Percentiles rank a stretch among this genome's conserved stretches.
These are phyloP conservation scores for Camellia sinensis DNA, from an alignment of 148 eudicot genomes.

Conservation along the genomic window DNA sequence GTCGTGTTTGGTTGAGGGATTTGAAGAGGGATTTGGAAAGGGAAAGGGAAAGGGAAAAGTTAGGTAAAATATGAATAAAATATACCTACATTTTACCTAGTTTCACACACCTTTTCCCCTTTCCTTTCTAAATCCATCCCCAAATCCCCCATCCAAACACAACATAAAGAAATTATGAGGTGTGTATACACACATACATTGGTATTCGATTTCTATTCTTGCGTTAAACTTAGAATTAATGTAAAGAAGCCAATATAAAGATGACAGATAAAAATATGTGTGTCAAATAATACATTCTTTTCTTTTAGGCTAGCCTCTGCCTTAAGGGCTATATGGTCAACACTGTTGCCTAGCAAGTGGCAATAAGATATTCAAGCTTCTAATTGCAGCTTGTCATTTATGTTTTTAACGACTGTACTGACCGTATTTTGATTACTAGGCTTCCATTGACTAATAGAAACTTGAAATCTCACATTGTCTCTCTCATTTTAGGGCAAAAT, in stretches of 20 bases:
- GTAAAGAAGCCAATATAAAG: neutral
- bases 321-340: neutral
- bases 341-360: neutral
- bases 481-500: neutral
- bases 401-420: neutral
- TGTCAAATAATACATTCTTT: neutral
- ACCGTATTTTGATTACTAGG: neutral
- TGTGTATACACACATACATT: constrained; percentile 9
- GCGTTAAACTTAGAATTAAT: neutral
- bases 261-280: neutral
- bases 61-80: too few species aligned
- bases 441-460: neutral
- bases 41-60: too few species aligned
- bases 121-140: too few species aligned
- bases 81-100: too few species aligned
- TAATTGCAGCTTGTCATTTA: neutral
- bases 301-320: neutral
- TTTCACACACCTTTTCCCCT: too few species aligned
- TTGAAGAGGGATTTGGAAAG: too few species aligned
- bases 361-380: neutral
- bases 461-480: neutral
- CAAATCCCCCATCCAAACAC: too few species aligned
- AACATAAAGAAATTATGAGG: constrained; percentile 62
- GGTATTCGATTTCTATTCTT: neutral
- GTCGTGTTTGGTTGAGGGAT: neutral